Conservation (phyloP, 2,329 filamentous ascomycete genomes). For the Leptographium procerum region DNA sequence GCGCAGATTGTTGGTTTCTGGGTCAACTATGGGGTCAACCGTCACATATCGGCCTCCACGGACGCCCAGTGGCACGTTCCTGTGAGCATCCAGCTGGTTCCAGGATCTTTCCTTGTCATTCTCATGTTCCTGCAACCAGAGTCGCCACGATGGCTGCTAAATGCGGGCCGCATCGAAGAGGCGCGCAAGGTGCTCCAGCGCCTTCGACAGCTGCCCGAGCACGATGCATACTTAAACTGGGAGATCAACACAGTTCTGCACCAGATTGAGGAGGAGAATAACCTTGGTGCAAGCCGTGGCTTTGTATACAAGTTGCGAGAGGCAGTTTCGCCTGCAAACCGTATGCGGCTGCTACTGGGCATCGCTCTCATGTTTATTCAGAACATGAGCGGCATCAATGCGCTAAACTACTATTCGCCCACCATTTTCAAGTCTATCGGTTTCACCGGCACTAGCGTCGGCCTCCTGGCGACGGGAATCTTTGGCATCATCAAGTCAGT, state of each 20-base stretch:
- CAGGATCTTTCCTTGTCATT: constrained; percentile 48
- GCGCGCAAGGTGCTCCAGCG: constrained; percentile 32
- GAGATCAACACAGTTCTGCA: constrained; percentile 64
- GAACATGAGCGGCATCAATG: constrained; percentile 67
- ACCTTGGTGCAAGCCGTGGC: constrained; percentile 64
- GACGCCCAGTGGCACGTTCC: constrained; percentile 53
- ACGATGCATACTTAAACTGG: constrained; percentile 53
- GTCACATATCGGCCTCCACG: constrained; percentile 31
- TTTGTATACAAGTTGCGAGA: too few species aligned
- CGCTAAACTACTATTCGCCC: constrained; percentile 65
- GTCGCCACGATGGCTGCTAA: constrained; percentile 18
- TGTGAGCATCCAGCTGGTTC: constrained; percentile 56
- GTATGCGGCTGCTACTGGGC: constrained; percentile 62
- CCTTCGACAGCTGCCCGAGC: constrained; percentile 46
- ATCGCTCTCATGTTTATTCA: constrained; percentile 69
- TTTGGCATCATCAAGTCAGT: constrained; percentile 67
- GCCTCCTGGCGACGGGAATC: constrained; percentile 55
- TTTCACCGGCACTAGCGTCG: constrained; percentile 31
- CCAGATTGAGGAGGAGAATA: constrained; percentile 58
- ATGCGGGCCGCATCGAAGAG: constrained; percentile 10
- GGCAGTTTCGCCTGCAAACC: constrained; percentile 39
- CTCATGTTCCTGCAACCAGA: constrained; percentile 39
- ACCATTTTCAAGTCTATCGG: constrained; percentile 51
- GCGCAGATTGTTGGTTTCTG: constrained; percentile 54
- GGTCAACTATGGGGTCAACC: constrained; percentile 55